These are phyloP conservation scores for Sporothrix phasma DNA, from an alignment of 2,329 filamentous ascomycete genomes.

Conservation along the genomic window DNA sequence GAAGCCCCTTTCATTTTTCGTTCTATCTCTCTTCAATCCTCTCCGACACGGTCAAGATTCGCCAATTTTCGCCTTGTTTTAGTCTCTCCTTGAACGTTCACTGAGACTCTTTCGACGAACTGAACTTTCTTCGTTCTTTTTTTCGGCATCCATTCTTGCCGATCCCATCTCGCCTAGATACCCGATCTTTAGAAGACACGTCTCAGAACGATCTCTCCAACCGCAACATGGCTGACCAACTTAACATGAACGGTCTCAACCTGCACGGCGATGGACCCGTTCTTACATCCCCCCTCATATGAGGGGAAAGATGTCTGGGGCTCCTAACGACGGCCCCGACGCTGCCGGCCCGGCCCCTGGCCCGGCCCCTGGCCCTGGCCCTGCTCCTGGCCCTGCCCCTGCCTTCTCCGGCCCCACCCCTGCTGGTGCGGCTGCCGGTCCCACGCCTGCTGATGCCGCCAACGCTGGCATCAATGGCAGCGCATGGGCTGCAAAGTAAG, in stretches of 20 bases:
- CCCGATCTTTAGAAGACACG: conserved; percentile 13
- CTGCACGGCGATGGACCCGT: conserved; percentile 42
- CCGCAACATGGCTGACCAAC: conserved; percentile 66
- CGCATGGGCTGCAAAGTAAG: conserved; percentile 55
- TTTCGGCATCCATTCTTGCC: not conserved
- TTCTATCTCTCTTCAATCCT: conserved; percentile 1
- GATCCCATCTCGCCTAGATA: not conserved
- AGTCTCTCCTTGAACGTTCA: conserved; percentile 17
- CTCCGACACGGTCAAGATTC: not conserved
- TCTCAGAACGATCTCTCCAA: conserved; percentile 9
- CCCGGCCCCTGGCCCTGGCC: conserved; percentile 17
- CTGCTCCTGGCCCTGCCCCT: not conserved
- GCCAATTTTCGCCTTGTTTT: not conserved
- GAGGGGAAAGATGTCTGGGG: conserved; percentile 44
- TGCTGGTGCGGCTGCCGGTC: conserved; percentile 2
- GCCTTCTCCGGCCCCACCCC: conserved; percentile 6
- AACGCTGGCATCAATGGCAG: conserved; percentile 46
- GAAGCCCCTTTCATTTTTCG: not conserved
- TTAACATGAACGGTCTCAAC: conserved; percentile 70
- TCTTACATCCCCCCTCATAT: conserved; percentile 84
- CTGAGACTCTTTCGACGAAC: conserved; percentile 6
- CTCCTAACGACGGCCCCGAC: conserved; percentile 18
- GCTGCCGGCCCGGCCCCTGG: conserved; percentile 6
- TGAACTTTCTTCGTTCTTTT: not conserved
- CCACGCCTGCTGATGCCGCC: conserved; percentile 13